Conservation (phyloP, 2,329 filamentous ascomycete genomes). For the Paraphaeosphaeria sporulosa region DNA sequence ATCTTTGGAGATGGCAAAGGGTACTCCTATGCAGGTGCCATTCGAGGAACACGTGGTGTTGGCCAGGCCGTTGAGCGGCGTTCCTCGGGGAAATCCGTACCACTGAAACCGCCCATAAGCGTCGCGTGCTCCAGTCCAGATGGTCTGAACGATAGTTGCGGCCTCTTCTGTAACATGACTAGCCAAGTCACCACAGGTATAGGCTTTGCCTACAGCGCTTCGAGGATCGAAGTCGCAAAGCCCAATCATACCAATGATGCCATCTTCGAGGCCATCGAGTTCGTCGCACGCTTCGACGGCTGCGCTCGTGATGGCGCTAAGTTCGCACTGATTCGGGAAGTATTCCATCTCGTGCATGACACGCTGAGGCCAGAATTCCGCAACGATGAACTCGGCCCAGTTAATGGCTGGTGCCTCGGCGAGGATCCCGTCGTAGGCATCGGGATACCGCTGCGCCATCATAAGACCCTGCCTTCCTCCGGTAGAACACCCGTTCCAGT, state of each 20-base stretch:
- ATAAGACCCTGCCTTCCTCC: constrained; percentile 43
- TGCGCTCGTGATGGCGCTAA: constrained; percentile 25
- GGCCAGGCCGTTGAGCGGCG: constrained; percentile 21
- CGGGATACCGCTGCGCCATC: constrained; percentile 41
- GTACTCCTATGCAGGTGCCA: constrained; percentile 17
- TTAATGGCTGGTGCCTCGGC: constrained; percentile 39
- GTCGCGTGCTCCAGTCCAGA: constrained; percentile 24
- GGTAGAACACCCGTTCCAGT: constrained; percentile 43
- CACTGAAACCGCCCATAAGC: constrained; percentile 26
- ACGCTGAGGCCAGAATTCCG: constrained; percentile 20
- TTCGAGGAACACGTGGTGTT: constrained; percentile 20
- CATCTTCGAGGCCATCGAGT: constrained; percentile 30
- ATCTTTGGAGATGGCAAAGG: not conserved
- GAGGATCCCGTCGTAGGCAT: constrained; percentile 39
- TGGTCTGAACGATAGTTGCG: constrained; percentile 24
- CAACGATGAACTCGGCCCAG: constrained; percentile 16
- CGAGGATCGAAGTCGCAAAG: constrained; percentile 31
- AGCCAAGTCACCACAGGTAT: constrained; percentile 18
- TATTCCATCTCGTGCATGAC: constrained; percentile 26
- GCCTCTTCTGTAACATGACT: constrained; percentile 18
- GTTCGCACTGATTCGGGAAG: constrained; percentile 28
- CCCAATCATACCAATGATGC: constrained; percentile 26
- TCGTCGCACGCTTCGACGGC: constrained; percentile 32
- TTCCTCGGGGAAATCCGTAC: constrained; percentile 20
- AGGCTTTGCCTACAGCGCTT: constrained; percentile 18